Base-by-base conservation (phyloP, 495 filamentous ascomycete species). In the Penicillium waksmanii region DNA sequence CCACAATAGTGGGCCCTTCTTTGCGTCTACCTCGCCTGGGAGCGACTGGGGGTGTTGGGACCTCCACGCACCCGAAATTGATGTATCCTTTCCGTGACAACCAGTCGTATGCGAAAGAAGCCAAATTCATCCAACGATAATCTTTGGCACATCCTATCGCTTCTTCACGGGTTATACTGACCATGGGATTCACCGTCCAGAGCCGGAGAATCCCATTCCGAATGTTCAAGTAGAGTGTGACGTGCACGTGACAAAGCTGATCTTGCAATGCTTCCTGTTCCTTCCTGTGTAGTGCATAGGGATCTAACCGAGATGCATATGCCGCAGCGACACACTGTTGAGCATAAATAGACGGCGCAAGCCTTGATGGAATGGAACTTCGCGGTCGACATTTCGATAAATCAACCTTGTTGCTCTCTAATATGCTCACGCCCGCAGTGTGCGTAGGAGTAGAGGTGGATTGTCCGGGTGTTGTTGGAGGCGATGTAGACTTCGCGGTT, bases 201-300 rank as follows among this genome's bases (percentile, higher is more conserved):
- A 98, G 77, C 54, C 96, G 84, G 27, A 99, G 76, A 61, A 98
- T 96, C 4, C 93, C 92, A 73, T 99, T 99, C 57, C 95, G 83
- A 58, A 99, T 97, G 73, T 97, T 97, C 33, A 99, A 75, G 71
- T 98, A 99, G n/a, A 89, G 88, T 10, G 95, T 96, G 55, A 98
- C 92, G 67, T 99, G 94, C 34, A 87, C 79, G 64, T 91, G 87
- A 68, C 87, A 96, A 57, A 99, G 85, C 71, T 95, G 86, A 38
- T 90, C 79, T 56, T 89, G 84, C 19, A 99, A 75, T 51, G 92
- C 83, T 59, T 82, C 71, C 70, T 97, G 93, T 69, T 99, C 95
- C 55, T 89, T 86, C n/a, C 80, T 80, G 73, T 97, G 93, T 15
- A 99, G 77, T 15, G 89, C 85, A 73, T 93, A 96, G 5, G 96